Base-by-base conservation (phyloP, 2,329 filamentous ascomycete species). In the Exophiala phaeomuriformis region DNA sequence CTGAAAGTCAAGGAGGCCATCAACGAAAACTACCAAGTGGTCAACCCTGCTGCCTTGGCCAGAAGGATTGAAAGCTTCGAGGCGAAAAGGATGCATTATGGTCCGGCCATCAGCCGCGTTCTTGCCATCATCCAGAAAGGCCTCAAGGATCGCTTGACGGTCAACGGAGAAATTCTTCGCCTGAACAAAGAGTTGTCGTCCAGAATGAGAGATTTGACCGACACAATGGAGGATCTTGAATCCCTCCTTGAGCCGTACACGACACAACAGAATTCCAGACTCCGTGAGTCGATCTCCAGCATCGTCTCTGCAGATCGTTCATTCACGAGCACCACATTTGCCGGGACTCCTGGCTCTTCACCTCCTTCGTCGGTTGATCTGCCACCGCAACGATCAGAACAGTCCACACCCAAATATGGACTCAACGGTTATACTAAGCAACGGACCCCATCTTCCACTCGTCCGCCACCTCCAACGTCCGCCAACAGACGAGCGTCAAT, bases 31-130 rank as follows among this genome's bases (percentile, higher is more conserved):
- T 77, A 85, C 64, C 85, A 93, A 60, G 71, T 89, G 55, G 85
- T 84, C 8, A 88, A 86, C 64, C 81, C 82, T 27, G 75, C 83
- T 4, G 75, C 77, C 1, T 79, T 93, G 71, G 76, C 77, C 56
- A 94, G 93, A 72, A 91, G 90, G 69, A 83, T 95, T 40, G 90
- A 95, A 68, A 94, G 80, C 63, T 98, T 95, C 68, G 90, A 96
- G 67, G 88, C 87, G 41, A 98, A 97, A 76, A 94, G 91, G 70
- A 83, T 83, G 55, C 91, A 97, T 68, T 98, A 97, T 65, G 86
- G 90, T 1, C 88, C 90, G 6, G 91, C 93, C 1, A 94, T 98
- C 66, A 88, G 93, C 67, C 82, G 90, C 40, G 89, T 98, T 5
- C 73, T 97, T 12, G 84, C 85, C 37, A 94, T 97, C 66, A 96